A percentile compares a stretch with the other conserved stretches of the same genome.
Evolutionary conservation across 495 filamentous ascomycete genomes (phyloP).

Genomic region (Aspergillus egyptiacus): DNA sequence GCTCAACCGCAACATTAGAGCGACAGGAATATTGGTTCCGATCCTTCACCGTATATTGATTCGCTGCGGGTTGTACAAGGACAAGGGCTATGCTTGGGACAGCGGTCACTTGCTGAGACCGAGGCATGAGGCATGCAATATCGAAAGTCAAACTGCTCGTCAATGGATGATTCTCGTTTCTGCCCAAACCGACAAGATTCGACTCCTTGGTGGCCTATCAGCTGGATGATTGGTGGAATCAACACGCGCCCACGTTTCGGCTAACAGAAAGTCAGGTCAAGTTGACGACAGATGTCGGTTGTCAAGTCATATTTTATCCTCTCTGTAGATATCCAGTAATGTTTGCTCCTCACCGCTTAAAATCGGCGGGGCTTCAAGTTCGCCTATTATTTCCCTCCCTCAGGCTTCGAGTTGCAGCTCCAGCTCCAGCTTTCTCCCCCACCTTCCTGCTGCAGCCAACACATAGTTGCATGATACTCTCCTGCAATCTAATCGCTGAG

Average conservation of each 20-base stretch:
- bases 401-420: too few relatives aligned
- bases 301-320: slow-evolving; percentile 1
- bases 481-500: too few relatives aligned
- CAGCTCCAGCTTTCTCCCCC: slow-evolving; percentile 1
- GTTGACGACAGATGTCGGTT: slow-evolving; percentile 17
- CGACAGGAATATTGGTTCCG: neutral
- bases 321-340: slow-evolving; percentile 14
- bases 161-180: slow-evolving; percentile 21
- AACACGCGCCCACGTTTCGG: slow-evolving; percentile 17
- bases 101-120: neutral
- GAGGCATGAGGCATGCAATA: slow-evolving; percentile 10
- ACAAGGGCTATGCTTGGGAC: slow-evolving; percentile 15
- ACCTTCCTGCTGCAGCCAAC: slow-evolving; percentile 3
- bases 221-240: slow-evolving; percentile 8
- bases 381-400: too few relatives aligned
- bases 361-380: slow-evolving; percentile 1
- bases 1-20: slow-evolving; percentile 10
- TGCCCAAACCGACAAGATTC: slow-evolving; percentile 21
- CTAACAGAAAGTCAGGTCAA: slow-evolving; percentile 6
- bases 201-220: slow-evolving; percentile 12
- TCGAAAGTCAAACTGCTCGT: slow-evolving; percentile 6
- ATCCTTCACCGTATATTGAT: slow-evolving; percentile 24
- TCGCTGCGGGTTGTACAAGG: slow-evolving; percentile 22
- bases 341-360: slow-evolving; percentile 21
- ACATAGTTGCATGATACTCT: neutral